These are phyloP conservation scores for Xylaria sp. DNA, from an alignment of 495 filamentous ascomycete genomes.

Conservation along the genomic window DNA sequence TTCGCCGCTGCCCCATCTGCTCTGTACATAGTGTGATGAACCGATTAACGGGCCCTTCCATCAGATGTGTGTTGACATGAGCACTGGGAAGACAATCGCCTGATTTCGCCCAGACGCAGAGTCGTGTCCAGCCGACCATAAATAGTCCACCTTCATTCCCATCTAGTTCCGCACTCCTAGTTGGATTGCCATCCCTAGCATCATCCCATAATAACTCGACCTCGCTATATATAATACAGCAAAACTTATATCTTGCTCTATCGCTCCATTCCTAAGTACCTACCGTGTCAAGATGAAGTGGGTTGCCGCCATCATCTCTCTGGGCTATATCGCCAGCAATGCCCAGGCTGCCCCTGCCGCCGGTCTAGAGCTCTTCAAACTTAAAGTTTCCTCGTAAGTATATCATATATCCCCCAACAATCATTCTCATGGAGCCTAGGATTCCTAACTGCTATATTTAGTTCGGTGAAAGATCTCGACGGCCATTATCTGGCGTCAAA, in stretches of 20 bases:
- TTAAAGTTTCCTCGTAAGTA: slow-evolving; percentile 40
- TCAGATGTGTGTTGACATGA: background rate
- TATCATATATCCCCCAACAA: background rate
- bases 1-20: slow-evolving; percentile 17
- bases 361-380: slow-evolving; percentile 38
- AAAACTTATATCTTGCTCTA: background rate
- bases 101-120: background rate
- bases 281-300: slow-evolving; percentile 37
- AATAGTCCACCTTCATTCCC: slow-evolving; percentile 17
- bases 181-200: slow-evolving; percentile 4
- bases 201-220: background rate
- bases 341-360: slow-evolving; percentile 34
- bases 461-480: slow-evolving; percentile 35
- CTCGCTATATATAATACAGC: background rate
- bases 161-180: background rate
- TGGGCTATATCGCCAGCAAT: slow-evolving; percentile 35
- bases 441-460: slow-evolving; percentile 7
- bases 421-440: background rate
- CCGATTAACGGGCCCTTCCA: background rate
- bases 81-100: slow-evolving; percentile 6
- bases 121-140: slow-evolving; percentile 5
- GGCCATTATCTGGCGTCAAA: slow-evolving; percentile 37
- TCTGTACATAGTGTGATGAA: slow-evolving; percentile 4
- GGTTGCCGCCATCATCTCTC: slow-evolving; percentile 31
- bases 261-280: background rate